Conservation (phyloP, 1,284 basidiomycete genomes). For the Papiliotrema nemorosa region DNA sequence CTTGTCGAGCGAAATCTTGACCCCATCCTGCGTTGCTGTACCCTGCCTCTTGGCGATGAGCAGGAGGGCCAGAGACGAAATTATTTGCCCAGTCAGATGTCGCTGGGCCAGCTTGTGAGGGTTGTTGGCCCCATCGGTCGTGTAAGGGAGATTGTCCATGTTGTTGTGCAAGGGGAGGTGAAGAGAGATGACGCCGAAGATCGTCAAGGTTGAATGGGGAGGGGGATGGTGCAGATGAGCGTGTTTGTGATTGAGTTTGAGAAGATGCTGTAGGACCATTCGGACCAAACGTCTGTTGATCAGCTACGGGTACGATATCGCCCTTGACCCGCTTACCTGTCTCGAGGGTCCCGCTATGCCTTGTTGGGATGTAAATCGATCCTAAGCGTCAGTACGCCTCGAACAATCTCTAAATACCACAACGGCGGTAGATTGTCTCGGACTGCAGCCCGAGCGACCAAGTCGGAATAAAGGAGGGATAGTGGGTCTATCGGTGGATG, state of each 20-base stretch:
- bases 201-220: slow-evolving; percentile 38
- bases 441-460: no score
- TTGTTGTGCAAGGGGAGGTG: slow-evolving; percentile 8
- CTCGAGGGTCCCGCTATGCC: slow-evolving; percentile 22
- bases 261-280: no score
- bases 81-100: slow-evolving; percentile 3
- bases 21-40: not conserved
- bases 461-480: no score
- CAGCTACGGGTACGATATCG: no score
- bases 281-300: no score
- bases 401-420: no score
- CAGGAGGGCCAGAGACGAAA: not conserved
- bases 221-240: slow-evolving; percentile 1
- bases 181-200: slow-evolving; percentile 34
- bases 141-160: not conserved
- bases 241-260: no score
- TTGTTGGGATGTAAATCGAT: slow-evolving; percentile 24
- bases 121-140: not conserved
- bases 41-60: not conserved
- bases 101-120: no score
- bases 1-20: not conserved
- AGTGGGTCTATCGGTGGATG: not conserved
- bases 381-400: slow-evolving; percentile 19
- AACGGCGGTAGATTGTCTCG: no score
- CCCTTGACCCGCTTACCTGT: slow-evolving; percentile 15